phyloP scores from a whole-genome alignment of 495 filamentous ascomycete genomes.

The Alectoria sarmentosa region DNA sequence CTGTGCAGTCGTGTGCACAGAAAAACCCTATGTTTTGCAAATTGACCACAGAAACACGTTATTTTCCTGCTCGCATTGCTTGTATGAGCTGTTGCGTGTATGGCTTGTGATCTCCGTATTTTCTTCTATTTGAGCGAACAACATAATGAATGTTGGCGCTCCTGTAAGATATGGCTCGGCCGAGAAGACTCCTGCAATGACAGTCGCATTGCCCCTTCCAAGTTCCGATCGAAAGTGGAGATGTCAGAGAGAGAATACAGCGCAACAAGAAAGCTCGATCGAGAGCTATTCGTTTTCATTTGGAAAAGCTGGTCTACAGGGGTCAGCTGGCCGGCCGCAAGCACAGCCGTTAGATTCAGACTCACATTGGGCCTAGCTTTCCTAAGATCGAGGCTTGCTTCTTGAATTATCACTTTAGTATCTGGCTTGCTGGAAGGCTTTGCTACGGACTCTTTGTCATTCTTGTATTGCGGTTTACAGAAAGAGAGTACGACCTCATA shows the following conservation, averaged over 20 bases:
- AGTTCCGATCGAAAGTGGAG: background rate
- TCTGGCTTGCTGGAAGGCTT: background rate
- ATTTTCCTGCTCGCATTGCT: background rate
- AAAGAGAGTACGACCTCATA: background rate
- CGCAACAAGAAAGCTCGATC: background rate
- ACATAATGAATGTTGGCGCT: background rate
- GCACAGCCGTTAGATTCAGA: background rate
- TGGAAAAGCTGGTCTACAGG: background rate
- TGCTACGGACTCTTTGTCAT: background rate
- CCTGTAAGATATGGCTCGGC: background rate
- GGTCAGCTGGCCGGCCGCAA: background rate
- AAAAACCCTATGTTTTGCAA: background rate
- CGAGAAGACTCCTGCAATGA: background rate
- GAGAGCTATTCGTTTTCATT: background rate
- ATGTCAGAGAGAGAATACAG: background rate
- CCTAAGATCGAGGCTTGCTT: background rate
- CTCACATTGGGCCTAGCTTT: background rate
- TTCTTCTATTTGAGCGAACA: background rate
- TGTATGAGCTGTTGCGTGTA: background rate
- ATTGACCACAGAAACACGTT: background rate
- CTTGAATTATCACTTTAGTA: background rate
- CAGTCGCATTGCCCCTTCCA: background rate
- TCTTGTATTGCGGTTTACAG: background rate
- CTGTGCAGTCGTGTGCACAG: background rate
- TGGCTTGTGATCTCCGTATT: background rate